Base-by-base conservation (phyloP, 2,329 filamentous ascomycete genomes). In the Trichoderma koningii region DNA sequence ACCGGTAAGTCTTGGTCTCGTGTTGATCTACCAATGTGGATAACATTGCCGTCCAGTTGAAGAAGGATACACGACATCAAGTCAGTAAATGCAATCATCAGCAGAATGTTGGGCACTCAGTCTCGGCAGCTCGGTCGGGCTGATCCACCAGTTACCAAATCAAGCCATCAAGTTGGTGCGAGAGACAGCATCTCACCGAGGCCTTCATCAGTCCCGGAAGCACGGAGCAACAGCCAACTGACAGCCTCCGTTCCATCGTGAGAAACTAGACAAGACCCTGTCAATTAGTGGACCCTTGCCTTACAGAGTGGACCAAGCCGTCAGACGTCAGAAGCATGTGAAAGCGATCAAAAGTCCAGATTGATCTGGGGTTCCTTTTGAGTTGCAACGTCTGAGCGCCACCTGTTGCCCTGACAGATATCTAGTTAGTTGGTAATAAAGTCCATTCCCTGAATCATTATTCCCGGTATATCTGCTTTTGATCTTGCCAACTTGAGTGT, bases 291-390 rank as follows among this genome's bases (percentile, higher is more conserved):
- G 60, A 44, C 41, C 26, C n/a, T 38, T 47, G 3, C 34, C 34
- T 14, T 14, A 38, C 9, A 3, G 19, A 47, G 60, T 63, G 60
- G 60, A 42, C 42, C 41, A 50, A 28, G 38, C 21, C 48, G 26
- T 17, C 60, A 55, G 50, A 53, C 38, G 41, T 41, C 48, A 45
- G 12, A 63, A 51, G 41, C 60, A 63, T 63, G 60, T 63, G 60
- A 63, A 63, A 63, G 28, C 60, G 60, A 63, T 63, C 60, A 23
- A 30, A 23, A 3, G 10, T 45, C 47, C 26, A 55, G 60, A 63
- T 55, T 48, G 50, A 63, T 55, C 60, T 55, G 60, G 60, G 50
- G 41, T 19, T 38, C 3, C 41, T 55, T 53, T 55, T 63, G 26
- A 14, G 12, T 38, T 34, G 19, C 41, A 44, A 55, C n/a, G 60